A percentile compares a stretch with the other conserved stretches of the same genome.
These are phyloP conservation scores for Tausonia pullulans DNA, from an alignment of 1,284 basidiomycete genomes.

Conservation along the genomic window DNA sequence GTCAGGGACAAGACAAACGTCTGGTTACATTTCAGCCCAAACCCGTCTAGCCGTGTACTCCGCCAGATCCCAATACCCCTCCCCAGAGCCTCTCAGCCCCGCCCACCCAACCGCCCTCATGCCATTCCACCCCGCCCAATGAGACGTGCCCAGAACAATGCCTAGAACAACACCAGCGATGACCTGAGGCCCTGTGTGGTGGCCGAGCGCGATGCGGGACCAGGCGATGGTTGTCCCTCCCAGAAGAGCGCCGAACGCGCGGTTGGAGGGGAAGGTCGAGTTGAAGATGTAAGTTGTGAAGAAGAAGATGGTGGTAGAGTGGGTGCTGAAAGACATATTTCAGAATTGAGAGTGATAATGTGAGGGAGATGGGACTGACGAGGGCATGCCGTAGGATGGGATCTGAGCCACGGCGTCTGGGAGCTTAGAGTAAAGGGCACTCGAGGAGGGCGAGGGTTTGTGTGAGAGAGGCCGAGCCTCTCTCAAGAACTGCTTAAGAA, in stretches of 20 bases:
- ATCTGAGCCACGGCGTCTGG: neutral
- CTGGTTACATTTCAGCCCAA: constrained; percentile 3
- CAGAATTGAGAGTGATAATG: no score
- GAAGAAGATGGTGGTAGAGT: constrained; percentile 12
- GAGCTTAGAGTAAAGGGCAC: neutral
- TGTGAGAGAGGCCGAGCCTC: constrained; percentile 1
- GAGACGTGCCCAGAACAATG: neutral
- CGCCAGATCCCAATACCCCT: constrained; percentile 6
- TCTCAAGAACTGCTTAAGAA: constrained; percentile 1
- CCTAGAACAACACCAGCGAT: constrained; percentile 5
- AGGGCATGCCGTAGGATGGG: constrained; percentile 7
- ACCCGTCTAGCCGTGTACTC: constrained; percentile 4
- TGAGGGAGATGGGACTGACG: neutral
- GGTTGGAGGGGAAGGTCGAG: neutral
- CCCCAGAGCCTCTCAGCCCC: neutral
- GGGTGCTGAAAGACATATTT: neutral
- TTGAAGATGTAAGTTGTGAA: constrained; percentile 1
- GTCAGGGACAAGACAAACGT: neutral
- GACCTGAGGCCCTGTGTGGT: constrained; percentile 6
- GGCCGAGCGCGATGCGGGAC: constrained; percentile 4
- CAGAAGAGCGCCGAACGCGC: neutral
- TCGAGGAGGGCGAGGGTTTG: neutral
- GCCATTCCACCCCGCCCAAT: constrained; percentile 5
- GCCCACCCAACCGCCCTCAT: neutral
- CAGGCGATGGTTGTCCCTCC: neutral